These are phyloP conservation scores for Talaromyces pinophilus DNA, from an alignment of 2,329 filamentous ascomycete genomes.

Conservation along the genomic window DNA sequence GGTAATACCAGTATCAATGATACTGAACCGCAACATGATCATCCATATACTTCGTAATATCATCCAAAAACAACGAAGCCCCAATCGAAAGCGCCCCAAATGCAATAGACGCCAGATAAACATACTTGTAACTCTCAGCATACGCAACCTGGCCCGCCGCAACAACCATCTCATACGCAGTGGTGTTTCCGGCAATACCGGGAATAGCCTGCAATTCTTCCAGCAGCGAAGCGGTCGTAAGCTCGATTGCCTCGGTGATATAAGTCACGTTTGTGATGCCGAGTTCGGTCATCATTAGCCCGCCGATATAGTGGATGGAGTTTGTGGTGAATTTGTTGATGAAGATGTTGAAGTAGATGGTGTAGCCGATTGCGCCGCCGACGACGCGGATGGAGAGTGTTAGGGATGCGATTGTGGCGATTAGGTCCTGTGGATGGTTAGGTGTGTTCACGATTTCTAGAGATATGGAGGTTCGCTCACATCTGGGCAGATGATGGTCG, in stretches of 20 bases:
- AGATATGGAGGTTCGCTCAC: slow-evolving; percentile 34
- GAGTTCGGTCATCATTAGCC: slow-evolving; percentile 51
- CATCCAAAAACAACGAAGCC: slow-evolving; percentile 60
- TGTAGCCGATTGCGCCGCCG: slow-evolving; percentile 66
- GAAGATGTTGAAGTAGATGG: slow-evolving; percentile 58
- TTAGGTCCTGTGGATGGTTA: slow-evolving; percentile 53
- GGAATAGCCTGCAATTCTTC: slow-evolving; percentile 52
- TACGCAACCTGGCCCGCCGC: slow-evolving; percentile 59
- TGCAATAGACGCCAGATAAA: slow-evolving; percentile 64
- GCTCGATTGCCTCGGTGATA: slow-evolving; percentile 54
- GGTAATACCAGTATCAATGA: slow-evolving; percentile 25
- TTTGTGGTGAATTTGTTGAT: slow-evolving; percentile 49
- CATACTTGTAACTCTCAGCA: slow-evolving; percentile 60
- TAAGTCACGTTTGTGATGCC: slow-evolving; percentile 52
- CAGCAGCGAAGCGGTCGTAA: slow-evolving; percentile 57
- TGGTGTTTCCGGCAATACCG: slow-evolving; percentile 55
- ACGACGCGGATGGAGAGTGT: slow-evolving; percentile 70
- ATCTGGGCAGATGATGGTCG: slow-evolving; percentile 68
- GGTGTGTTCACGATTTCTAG: not conserved
- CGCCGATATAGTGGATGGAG: slow-evolving; percentile 53
- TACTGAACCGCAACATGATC: slow-evolving; percentile 59
- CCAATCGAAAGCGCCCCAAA: slow-evolving; percentile 61
- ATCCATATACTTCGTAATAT: slow-evolving; percentile 61
- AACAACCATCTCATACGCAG: slow-evolving; percentile 56
- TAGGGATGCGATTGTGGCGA: slow-evolving; percentile 68